These are phyloP conservation scores for Choanephora cucurbitarum DNA, from an alignment of 371 early-diverging fungal genomes.

Conservation along the genomic window DNA sequence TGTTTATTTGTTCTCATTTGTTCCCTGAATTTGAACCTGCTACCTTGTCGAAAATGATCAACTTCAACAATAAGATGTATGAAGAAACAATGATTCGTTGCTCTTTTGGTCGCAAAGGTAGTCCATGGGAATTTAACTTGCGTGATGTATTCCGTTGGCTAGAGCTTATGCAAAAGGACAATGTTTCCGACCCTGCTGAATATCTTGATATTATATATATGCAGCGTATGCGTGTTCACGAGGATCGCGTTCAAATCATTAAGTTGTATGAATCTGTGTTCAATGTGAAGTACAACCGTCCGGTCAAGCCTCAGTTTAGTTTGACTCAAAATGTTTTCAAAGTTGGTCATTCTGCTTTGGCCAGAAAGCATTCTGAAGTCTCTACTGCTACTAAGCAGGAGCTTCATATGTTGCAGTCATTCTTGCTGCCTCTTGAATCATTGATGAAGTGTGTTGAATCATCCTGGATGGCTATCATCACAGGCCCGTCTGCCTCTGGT, in stretches of 20 bases:
- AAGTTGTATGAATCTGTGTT: slow-evolving; percentile 70
- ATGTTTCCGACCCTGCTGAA: slow-evolving; percentile 62
- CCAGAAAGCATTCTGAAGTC: slow-evolving; percentile 35
- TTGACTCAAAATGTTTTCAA: slow-evolving; percentile 44
- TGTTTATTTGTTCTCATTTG: slow-evolving; percentile 71
- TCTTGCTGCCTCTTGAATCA: slow-evolving; percentile 72
- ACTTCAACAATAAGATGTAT: slow-evolving; percentile 87
- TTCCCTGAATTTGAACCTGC: slow-evolving; percentile 62
- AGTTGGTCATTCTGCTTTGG: slow-evolving; percentile 73
- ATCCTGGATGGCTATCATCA: slow-evolving; percentile 93
- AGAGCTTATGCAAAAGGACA: slow-evolving; percentile 68
- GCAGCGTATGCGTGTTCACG: slow-evolving; percentile 85
- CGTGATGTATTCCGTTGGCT: slow-evolving; percentile 97
- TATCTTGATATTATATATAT: slow-evolving; percentile 82
- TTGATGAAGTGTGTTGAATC: slow-evolving; percentile 89
- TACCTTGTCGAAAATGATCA: slow-evolving; percentile 73
- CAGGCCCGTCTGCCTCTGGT: slow-evolving; percentile 84
- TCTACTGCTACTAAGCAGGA: slow-evolving; percentile 41
- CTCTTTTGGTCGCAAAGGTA: slow-evolving; percentile 83
- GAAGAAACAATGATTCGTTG: slow-evolving; percentile 80
- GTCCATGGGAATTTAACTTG: slow-evolving; percentile 98
- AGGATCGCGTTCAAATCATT: slow-evolving; percentile 76
- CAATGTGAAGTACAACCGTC: slow-evolving; percentile 44
- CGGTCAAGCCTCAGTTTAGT: slow-evolving; percentile 44
- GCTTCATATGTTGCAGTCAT: slow-evolving; percentile 65